Conservation (phyloP, 2,329 filamentous ascomycete genomes). For the Hirsutella minnesotensis region DNA sequence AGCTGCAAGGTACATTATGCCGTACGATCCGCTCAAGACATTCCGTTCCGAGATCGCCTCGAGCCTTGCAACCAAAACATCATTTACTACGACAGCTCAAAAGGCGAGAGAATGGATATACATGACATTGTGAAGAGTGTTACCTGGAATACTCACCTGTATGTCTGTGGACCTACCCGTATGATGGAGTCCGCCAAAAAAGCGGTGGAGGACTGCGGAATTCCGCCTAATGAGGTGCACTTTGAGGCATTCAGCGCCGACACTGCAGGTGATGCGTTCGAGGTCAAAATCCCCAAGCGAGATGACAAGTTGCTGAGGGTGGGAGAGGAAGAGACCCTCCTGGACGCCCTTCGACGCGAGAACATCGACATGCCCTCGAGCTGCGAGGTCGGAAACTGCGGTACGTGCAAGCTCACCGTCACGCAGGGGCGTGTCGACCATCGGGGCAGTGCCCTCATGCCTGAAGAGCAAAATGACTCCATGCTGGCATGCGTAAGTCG, state of each 20-base stretch:
- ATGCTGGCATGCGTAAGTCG: conserved; percentile 43
- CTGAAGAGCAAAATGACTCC: conserved; percentile 28
- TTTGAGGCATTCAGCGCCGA: conserved; percentile 47
- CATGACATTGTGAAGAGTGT: conserved; percentile 32
- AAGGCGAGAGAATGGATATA: conserved; percentile 41
- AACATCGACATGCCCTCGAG: conserved; percentile 33
- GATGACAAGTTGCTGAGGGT: conserved; percentile 29
- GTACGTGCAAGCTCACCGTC: conserved; percentile 35
- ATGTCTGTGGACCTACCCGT: conserved; percentile 46
- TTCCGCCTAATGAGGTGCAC: conserved; percentile 41
- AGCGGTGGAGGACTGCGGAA: conserved; percentile 26
- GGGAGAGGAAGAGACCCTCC: conserved; percentile 30
- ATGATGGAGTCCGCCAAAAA: conserved; percentile 40
- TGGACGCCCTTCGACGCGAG: conserved; percentile 32
- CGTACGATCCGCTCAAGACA: conserved; percentile 36
- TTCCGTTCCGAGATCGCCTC: conserved; percentile 42
- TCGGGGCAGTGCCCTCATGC: conserved; percentile 32
- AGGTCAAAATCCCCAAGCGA: conserved; percentile 36
- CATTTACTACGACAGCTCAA: conserved; percentile 38
- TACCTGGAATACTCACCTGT: conserved; percentile 44
- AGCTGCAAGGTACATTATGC: conserved; percentile 47
- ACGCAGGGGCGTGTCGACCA: conserved; percentile 33
- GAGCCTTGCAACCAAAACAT: conserved; percentile 27
- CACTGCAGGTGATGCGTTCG: conserved; percentile 46
- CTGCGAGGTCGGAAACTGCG: conserved; percentile 43